Evolutionary conservation across 495 filamentous ascomycete species (phyloP).

Genomic region (Lasiosphaeria hispida): DNA sequence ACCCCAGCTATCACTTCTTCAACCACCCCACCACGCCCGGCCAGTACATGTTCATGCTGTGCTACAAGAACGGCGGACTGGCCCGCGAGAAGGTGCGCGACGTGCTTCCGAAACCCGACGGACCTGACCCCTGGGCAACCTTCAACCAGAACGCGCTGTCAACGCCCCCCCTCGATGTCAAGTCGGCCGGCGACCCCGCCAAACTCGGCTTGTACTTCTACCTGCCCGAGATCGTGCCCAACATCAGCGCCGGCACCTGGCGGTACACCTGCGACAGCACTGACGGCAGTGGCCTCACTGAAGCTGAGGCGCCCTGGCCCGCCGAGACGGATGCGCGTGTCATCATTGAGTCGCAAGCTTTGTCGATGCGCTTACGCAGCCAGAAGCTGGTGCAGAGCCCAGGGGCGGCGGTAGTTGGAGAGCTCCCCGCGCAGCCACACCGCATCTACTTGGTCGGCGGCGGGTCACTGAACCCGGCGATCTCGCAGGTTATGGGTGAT

Average conservation of each 20-base stretch:
- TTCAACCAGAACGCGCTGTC: conserved; percentile 70
- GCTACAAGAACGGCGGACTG: conserved; percentile 96
- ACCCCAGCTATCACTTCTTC: conserved; percentile 85
- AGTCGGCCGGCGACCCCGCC: conserved; percentile 52
- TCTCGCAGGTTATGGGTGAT: conserved; percentile 75
- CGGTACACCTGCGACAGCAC: conserved; percentile 63
- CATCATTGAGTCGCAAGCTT: conserved; percentile 91
- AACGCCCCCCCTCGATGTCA: conserved; percentile 65
- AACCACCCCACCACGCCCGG: conserved; percentile 80
- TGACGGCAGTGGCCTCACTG: conserved; percentile 47
- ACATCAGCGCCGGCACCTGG: conserved; percentile 79
- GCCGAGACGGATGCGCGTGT: conserved; percentile 68
- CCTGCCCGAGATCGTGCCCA: conserved; percentile 92
- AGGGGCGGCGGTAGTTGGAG: conserved; percentile 23
- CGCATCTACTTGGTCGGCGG: conserved; percentile 93
- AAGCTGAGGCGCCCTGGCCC: conserved; percentile 40
- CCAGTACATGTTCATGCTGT: conserved; percentile 98
- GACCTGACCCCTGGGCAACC: conserved; percentile 60
- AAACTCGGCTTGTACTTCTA: conserved; percentile 92
- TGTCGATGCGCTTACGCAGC: conserved; percentile 83
- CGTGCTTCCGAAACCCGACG: conserved; percentile 43
- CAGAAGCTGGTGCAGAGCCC: conserved; percentile 65
- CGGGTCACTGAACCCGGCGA: conserved; percentile 81
- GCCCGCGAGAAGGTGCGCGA: conserved; percentile 88
- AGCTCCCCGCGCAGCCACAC: conserved; percentile 76